phyloP scores from a whole-genome alignment of 2,329 filamentous ascomycete genomes.

The Ophiostoma triangulosporum region DNA sequence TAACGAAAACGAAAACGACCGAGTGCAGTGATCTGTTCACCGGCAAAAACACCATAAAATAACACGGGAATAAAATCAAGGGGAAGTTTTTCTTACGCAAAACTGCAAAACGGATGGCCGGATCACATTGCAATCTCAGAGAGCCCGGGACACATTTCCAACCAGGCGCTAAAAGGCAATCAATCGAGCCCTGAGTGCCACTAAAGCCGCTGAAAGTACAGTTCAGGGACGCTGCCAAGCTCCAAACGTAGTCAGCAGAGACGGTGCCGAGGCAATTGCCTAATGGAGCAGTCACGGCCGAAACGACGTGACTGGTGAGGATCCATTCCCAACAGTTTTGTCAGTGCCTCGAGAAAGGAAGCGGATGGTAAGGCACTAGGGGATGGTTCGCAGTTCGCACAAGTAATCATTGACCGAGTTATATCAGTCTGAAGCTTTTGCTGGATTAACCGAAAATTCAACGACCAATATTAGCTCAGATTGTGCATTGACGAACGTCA shows the following conservation, averaged over 20 bases:
- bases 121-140: background rate
- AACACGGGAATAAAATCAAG: too few relatives aligned
- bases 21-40: too few relatives aligned
- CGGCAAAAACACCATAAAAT: too few relatives aligned
- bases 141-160: background rate
- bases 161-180: background rate
- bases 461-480: too few relatives aligned
- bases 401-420: too few relatives aligned
- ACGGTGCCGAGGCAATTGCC: background rate
- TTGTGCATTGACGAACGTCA: background rate
- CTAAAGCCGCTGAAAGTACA: background rate
- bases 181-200: background rate
- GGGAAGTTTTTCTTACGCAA: too few relatives aligned
- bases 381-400: too few relatives aligned
- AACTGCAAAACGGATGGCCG: background rate
- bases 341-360: too few relatives aligned
- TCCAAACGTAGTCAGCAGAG: background rate
- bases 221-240: background rate
- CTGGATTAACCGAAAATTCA: too few relatives aligned
- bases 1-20: background rate
- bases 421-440: too few relatives aligned
- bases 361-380: too few relatives aligned
- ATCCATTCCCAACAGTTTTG: background rate
- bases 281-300: background rate
- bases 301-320: background rate